A percentile compares a stretch with the other conserved stretches of the same genome.
These are phyloP conservation scores for Penicillium paradoxum DNA, from an alignment of 495 filamentous ascomycete species.

Conservation along the genomic window DNA sequence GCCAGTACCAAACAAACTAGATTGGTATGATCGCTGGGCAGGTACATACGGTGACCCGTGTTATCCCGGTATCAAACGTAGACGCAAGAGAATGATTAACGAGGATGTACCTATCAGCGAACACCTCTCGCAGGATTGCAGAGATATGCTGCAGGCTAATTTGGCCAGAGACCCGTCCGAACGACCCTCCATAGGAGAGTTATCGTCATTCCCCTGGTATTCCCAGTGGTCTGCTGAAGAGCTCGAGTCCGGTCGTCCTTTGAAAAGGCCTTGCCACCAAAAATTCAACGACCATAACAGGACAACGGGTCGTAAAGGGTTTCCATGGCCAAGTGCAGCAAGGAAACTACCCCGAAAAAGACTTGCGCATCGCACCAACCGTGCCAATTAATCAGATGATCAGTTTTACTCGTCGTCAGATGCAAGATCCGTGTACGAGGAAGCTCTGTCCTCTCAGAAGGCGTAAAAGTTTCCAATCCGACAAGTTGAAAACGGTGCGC, in stretches of 20 bases:
- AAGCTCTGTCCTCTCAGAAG: neutral
- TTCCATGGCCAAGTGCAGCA: neutral
- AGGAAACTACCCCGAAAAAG: too few relatives aligned
- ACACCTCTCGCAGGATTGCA: slow-evolving; percentile 23
- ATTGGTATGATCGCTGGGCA: neutral
- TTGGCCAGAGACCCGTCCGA: slow-evolving; percentile 14
- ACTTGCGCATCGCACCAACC: neutral
- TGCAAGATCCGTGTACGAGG: neutral
- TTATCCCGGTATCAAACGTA: neutral
- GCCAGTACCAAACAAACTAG: neutral
- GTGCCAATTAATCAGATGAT: neutral
- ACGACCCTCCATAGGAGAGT: slow-evolving; percentile 12
- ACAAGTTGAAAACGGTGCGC: neutral
- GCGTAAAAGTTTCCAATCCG: too few relatives aligned
- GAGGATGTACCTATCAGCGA: slow-evolving; percentile 15
- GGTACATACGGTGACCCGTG: neutral
- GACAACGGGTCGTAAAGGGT: neutral
- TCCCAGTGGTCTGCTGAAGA: slow-evolving; percentile 13
- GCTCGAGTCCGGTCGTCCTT: slow-evolving; percentile 5
- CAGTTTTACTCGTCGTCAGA: neutral
- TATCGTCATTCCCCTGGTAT: slow-evolving; percentile 22
- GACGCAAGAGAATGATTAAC: slow-evolving; percentile 16
- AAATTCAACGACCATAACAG: neutral
- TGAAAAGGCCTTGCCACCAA: slow-evolving; percentile 8
- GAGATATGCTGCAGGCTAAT: slow-evolving; percentile 20